Evolutionary conservation across 225 moss, liverwort and hornwort genomes (phyloP).

Genomic region (Marchantia polymorpha): DNA sequence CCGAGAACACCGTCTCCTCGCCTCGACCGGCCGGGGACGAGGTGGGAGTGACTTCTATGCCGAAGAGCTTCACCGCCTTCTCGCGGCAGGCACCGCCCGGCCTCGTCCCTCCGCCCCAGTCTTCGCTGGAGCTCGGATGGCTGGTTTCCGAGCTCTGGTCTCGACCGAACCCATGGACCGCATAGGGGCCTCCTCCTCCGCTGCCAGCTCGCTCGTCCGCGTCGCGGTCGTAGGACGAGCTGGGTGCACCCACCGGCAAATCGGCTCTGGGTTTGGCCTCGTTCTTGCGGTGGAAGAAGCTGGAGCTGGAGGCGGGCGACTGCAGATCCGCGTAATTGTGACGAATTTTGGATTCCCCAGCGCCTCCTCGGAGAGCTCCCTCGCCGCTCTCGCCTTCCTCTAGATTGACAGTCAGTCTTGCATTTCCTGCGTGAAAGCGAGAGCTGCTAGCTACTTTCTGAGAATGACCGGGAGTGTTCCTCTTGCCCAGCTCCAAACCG

Average conservation of each 20-base stretch:
- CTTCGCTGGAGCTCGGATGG: constrained; percentile 23
- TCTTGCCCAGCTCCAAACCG: constrained; percentile 20
- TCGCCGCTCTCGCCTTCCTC: constrained; percentile 7
- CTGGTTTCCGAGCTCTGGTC: constrained; percentile 25
- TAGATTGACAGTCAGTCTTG: constrained; percentile 14
- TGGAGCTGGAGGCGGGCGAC: constrained; percentile 22
- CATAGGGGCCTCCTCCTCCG: constrained; percentile 14
- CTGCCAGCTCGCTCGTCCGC: constrained; percentile 1
- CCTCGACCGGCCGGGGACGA: constrained; percentile 33
- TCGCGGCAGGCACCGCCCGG: constrained; percentile 29
- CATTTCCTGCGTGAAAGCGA: neutral
- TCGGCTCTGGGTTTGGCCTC: constrained; percentile 17
- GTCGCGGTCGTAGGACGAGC: constrained; percentile 12
- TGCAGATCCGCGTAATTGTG: constrained; percentile 13
- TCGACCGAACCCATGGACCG: constrained; percentile 7
- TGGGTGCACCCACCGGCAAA: constrained; percentile 19
- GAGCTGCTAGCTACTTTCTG: constrained; percentile 1
- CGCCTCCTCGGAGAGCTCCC: neutral
- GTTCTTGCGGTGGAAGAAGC: constrained; percentile 8
- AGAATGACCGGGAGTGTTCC: neutral
- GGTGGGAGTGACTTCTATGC: constrained; percentile 62
- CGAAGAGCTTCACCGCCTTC: constrained; percentile 68
- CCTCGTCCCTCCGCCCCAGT: constrained; percentile 29
- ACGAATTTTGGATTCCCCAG: neutral
- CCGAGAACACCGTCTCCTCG: constrained; percentile 28